Evolutionary conservation across 306 rosid genomes (phyloP).

Genomic region (Rubus idaeus): DNA sequence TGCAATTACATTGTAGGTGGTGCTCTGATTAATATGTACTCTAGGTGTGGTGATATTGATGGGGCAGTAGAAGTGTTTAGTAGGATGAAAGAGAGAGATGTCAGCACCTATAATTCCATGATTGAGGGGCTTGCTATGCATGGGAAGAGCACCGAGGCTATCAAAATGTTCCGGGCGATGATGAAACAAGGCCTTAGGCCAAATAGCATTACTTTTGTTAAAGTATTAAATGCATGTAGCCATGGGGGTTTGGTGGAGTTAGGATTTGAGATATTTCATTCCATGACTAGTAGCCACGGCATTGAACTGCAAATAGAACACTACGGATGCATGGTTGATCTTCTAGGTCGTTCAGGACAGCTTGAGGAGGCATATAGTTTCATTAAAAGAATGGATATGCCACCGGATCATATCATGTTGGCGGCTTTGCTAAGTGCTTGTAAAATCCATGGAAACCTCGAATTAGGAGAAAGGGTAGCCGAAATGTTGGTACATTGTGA

Average conservation of each 20-base stretch:
- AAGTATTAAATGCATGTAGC: constrained; percentile 47
- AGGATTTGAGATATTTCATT: constrained; percentile 42
- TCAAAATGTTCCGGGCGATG: constrained; percentile 40
- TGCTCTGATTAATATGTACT: constrained; percentile 46
- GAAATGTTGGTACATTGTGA: constrained; percentile 32
- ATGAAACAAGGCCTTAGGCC: constrained; percentile 27
- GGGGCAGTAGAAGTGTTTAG: constrained; percentile 29
- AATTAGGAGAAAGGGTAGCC: constrained; percentile 43
- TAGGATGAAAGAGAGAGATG: constrained; percentile 33
- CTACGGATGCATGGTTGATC: constrained; percentile 57
- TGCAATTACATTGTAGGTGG: constrained; percentile 35
- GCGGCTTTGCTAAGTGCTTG: constrained; percentile 51
- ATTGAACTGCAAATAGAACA: constrained; percentile 44
- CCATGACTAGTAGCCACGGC: constrained; percentile 38
- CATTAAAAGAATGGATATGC: constrained; percentile 25
- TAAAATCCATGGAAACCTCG: constrained; percentile 37
- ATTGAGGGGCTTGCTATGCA: constrained; percentile 49
- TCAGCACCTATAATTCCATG: constrained; percentile 47
- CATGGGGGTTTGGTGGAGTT: constrained; percentile 52
- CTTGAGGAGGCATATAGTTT: constrained; percentile 44
- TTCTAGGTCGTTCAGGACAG: constrained; percentile 45
- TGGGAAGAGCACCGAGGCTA: constrained; percentile 41
- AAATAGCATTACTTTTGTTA: constrained; percentile 43
- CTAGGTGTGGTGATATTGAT: constrained; percentile 48
- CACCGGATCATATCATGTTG: constrained; percentile 43